These are phyloP conservation scores for Penicillium daleae DNA, from an alignment of 495 filamentous ascomycete genomes.

Conservation along the genomic window DNA sequence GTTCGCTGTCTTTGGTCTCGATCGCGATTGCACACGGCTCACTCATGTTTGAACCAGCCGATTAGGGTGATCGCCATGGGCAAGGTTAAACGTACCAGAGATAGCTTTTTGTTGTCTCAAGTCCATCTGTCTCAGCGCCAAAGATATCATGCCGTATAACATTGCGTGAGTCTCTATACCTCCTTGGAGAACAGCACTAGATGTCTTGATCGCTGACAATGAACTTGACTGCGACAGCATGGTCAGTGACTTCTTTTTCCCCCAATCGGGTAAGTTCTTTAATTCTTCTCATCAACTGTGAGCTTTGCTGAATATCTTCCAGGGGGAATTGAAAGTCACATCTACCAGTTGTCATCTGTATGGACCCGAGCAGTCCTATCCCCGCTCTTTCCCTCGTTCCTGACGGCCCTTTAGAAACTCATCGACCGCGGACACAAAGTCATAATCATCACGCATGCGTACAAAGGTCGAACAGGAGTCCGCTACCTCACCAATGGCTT, in stretches of 20 bases:
- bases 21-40: not conserved
- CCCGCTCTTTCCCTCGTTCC: conserved; percentile 5
- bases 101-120: conserved; percentile 10
- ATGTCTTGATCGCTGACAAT: not conserved
- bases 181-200: not conserved
- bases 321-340: conserved; percentile 95
- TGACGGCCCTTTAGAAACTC: conserved; percentile 63
- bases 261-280: conserved; percentile 70
- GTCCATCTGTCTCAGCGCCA: conserved; percentile 11
- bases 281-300: not conserved
- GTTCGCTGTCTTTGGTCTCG: not conserved
- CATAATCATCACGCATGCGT: conserved; percentile 97
- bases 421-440: conserved; percentile 98
- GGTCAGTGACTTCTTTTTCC: conserved; percentile 99
- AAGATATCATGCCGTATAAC: conserved; percentile 64
- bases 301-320: conserved; percentile 19
- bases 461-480: conserved; percentile 87
- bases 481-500: conserved; percentile 97
- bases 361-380: conserved; percentile 11
- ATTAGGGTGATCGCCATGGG: conserved; percentile 25
- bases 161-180: conserved; percentile 62
- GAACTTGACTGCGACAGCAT: conserved; percentile 56
- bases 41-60: not conserved
- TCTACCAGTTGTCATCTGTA: conserved; percentile 89
- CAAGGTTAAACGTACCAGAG: conserved; percentile 3